A percentile compares a stretch with the other conserved stretches of the same genome.
These are phyloP conservation scores for Poa pratensis DNA, from an alignment of 176 grass and related monocot genomes.

Conservation along the genomic window DNA sequence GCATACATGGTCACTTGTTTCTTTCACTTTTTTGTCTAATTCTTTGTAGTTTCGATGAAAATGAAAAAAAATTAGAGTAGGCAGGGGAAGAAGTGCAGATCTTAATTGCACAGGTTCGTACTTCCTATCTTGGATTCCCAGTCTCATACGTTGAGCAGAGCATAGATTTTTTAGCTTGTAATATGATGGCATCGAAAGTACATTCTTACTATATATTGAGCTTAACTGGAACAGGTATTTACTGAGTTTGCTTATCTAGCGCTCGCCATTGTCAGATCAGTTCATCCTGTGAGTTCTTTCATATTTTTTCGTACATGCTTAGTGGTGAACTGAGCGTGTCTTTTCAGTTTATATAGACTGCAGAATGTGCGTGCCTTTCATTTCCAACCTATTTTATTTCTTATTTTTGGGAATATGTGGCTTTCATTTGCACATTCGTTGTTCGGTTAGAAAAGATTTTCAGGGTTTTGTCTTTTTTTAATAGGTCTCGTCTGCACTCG, in stretches of 20 bases:
- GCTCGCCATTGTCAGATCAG: background rate
- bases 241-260: background rate
- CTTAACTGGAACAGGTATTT: constrained; percentile 44
- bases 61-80: background rate
- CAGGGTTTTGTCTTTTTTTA: background rate
- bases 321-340: background rate
- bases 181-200: background rate
- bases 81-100: background rate
- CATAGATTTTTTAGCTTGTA: constrained; percentile 50
- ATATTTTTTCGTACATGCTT: background rate
- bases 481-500: too few species aligned
- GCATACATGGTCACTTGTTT: constrained; percentile 9
- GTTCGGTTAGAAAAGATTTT: background rate
- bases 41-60: constrained; percentile 44
- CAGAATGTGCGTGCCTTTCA: background rate
- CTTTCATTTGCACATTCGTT: background rate
- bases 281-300: background rate
- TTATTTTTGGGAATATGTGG: background rate
- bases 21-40: constrained; percentile 25
- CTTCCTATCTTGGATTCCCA: constrained; percentile 15
- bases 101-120: constrained; percentile 3
- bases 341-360: background rate
- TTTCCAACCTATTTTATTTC: background rate
- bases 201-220: constrained; percentile 25
- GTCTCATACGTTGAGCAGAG: constrained; percentile 18